Conservation (phyloP, 78 protist genomes). For the Dictyostelium purpureum region DNA sequence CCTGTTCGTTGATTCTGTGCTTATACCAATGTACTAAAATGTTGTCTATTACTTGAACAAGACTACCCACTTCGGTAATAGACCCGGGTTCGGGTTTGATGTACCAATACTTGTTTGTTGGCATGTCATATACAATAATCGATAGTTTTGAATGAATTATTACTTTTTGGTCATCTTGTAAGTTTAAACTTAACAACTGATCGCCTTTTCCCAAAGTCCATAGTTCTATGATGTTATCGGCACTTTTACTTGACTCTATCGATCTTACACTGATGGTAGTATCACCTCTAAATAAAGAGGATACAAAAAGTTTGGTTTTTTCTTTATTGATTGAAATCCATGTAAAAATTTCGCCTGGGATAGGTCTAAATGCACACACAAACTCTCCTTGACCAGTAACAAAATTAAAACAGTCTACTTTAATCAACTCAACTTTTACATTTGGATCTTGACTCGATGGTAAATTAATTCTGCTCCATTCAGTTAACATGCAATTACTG, state of each 20-base stretch:
- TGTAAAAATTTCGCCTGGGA: not conserved
- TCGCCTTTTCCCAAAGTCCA: not conserved
- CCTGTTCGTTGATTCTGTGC: not conserved
- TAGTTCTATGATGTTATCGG: not conserved
- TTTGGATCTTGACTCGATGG: not conserved
- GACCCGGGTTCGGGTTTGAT: not conserved
- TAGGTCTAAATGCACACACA: not conserved
- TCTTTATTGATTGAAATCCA: not conserved
- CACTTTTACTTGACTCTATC: not conserved
- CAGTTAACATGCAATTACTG: not conserved
- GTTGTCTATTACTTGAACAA: not conserved
- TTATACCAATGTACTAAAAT: not conserved
- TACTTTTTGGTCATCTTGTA: not conserved
- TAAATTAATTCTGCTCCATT: conserved; percentile 6
- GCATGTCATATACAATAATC: not conserved
- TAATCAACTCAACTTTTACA: not conserved
- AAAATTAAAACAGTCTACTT: not conserved
- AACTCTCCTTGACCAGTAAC: not conserved
- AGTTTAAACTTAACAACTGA: not conserved
- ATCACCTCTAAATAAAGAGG: not conserved
- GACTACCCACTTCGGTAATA: not conserved
- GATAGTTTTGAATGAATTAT: not conserved
- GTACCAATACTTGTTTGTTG: not conserved
- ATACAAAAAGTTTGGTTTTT: not conserved
- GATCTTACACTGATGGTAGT: not conserved